Conservation (phyloP, 169 alveolate genomes). For the Plasmodium ovale region DNA sequence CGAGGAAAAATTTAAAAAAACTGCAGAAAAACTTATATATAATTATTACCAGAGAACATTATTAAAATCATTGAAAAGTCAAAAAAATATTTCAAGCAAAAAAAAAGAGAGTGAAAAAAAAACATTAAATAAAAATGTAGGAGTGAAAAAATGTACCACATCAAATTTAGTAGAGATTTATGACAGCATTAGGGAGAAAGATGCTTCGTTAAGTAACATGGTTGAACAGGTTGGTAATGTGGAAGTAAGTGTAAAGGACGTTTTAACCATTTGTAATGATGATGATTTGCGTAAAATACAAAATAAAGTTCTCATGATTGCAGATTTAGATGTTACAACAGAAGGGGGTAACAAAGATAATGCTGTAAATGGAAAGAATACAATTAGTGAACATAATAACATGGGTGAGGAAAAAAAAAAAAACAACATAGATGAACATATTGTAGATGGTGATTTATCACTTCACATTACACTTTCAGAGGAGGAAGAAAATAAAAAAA, state of each 20-base stretch:
- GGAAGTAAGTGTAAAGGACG: slow-evolving; percentile 27
- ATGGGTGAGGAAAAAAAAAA: background rate
- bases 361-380: background rate
- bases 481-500: background rate
- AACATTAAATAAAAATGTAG: background rate
- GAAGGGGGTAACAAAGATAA: background rate
- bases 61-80: slow-evolving; percentile 41
- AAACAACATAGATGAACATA: background rate
- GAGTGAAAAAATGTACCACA: background rate
- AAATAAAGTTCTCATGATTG: slow-evolving; percentile 25
- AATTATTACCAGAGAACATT: slow-evolving; percentile 48
- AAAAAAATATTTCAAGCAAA: background rate
- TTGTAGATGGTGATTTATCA: background rate
- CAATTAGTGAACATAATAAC: background rate
- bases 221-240: slow-evolving; percentile 37
- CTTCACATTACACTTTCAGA: background rate
- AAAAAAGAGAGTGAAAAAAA: background rate
- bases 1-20: slow-evolving; percentile 59
- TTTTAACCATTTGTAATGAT: slow-evolving; percentile 27
- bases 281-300: slow-evolving; percentile 32
- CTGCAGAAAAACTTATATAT: slow-evolving; percentile 66
- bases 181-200: slow-evolving; percentile 24
- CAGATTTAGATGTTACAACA: slow-evolving; percentile 5
- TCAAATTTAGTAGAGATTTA: slow-evolving; percentile 4
- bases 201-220: slow-evolving; percentile 1